Base-by-base conservation (phyloP, 345 rosid genomes). In the Erodium maritimum region DNA sequence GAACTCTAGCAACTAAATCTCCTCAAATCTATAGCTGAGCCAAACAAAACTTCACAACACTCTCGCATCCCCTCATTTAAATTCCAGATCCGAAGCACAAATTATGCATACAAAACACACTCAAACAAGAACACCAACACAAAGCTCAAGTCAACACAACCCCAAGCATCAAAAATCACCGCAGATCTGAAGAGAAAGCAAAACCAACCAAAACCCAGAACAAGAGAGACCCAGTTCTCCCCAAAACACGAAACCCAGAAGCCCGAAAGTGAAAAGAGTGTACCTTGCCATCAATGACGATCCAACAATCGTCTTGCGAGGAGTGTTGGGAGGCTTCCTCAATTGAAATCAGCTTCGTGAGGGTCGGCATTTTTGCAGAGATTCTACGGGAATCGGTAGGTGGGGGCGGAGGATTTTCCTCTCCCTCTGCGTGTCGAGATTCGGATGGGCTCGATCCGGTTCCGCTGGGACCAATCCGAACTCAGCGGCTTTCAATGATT, bases 211-310 rank as follows among this genome's bases (percentile, higher is more conserved):
- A 42, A 42, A 42, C 48, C 48, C 48, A 42, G 48, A 42, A 14
- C 8, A 9, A 42, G 3, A 29, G 9, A 29, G 37, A 29, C 37
- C 37, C 9, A 11, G 5, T 29, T 29, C 37, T 29, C 9, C 37
- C 37, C 37, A 29, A 29, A 42, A 42, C 48, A 42, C 48, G 48
- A 42, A 10, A 42, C 48, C 17, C 16, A 42, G 12, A 42, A 14
- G 3, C 48, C 17, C 11, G 48, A 14, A 14, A 12, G 14, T 42
- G 48, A 42, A 3, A 11, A 42, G 48, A 42, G 48, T 2, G 20
- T 55, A 81, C 99, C 89, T 86, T 88, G 79, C 88, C 90, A 57
- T 93, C 94, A 59, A 93, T 69, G 54, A 93, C 85, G 69, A 88
- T 42, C 99, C 99, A 93, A 76, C 95, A 93, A 66, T 86, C 99